Evolutionary conservation across 768 basidiomycete genomes (phyloP).

Genomic region (Boletellus sp.): DNA sequence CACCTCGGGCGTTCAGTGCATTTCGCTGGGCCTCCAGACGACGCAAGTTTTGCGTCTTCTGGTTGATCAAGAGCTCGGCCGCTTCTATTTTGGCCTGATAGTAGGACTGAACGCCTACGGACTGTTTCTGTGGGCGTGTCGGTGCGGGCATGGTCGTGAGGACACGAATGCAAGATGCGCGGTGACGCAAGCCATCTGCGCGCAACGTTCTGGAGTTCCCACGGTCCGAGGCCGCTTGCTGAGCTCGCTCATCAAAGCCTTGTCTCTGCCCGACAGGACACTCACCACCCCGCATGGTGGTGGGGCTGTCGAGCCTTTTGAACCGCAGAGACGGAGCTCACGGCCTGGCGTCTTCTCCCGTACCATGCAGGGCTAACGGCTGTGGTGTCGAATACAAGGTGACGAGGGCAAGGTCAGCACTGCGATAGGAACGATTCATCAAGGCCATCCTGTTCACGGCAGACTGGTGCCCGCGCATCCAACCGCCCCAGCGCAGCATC

Average conservation of each 20-base stretch:
- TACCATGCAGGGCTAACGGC: too few relatives aligned
- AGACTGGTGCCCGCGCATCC: too few relatives aligned
- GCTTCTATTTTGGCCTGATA: slow-evolving; percentile 95
- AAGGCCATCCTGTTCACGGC: too few relatives aligned
- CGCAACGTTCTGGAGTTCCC: slow-evolving; percentile 2
- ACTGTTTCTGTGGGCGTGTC: slow-evolving; percentile 35
- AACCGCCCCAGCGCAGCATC: background rate
- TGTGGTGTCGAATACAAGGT: too few relatives aligned
- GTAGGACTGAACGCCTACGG: slow-evolving; percentile 80
- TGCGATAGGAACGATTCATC: too few relatives aligned
- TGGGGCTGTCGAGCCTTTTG: too few relatives aligned
- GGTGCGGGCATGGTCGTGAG: slow-evolving; percentile 36
- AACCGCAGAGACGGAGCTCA: too few relatives aligned
- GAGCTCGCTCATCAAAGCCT: too few relatives aligned
- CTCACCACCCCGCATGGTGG: too few relatives aligned
- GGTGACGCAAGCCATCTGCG: slow-evolving; percentile 14
- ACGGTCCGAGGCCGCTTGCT: background rate
- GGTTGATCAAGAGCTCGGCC: slow-evolving; percentile 89
- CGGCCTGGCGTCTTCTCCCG: too few relatives aligned
- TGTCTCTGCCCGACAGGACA: too few relatives aligned
- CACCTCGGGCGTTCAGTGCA: slow-evolving; percentile 93
- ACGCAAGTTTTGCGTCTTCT: slow-evolving; percentile 93
- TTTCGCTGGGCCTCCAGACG: slow-evolving; percentile 96
- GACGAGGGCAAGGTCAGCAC: too few relatives aligned
- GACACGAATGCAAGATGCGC: background rate